A percentile compares a stretch with the other conserved stretches of the same genome.
Evolutionary conservation across 2,329 filamentous ascomycete species (phyloP).

Genomic region (Orbilia blumenaviensis): DNA sequence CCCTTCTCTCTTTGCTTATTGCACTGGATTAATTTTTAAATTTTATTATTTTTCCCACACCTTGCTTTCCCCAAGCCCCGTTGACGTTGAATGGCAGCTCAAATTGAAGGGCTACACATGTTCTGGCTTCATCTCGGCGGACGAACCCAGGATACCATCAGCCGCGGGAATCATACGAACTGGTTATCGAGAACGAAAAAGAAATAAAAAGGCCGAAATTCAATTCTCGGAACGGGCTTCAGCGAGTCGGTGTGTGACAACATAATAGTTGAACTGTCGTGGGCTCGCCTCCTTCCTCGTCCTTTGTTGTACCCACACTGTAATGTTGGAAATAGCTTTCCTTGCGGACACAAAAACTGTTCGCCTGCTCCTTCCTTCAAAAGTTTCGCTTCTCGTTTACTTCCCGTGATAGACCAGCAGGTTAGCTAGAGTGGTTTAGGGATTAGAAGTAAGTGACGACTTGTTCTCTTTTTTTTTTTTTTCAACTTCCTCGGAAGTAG

Average conservation of each 20-base stretch:
- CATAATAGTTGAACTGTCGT: slow-evolving; percentile 24
- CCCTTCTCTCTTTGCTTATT: slow-evolving; percentile 39
- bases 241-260: slow-evolving; percentile 50
- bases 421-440: slow-evolving; percentile 22
- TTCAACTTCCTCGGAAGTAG: slow-evolving; percentile 25
- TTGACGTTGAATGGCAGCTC: slow-evolving; percentile 25
- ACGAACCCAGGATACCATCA: slow-evolving; percentile 30
- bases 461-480: slow-evolving; percentile 44
- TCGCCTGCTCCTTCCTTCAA: slow-evolving; percentile 49
- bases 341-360: slow-evolving; percentile 43
- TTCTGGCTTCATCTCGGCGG: slow-evolving; percentile 29
- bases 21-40: slow-evolving; percentile 25
- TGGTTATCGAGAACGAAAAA: slow-evolving; percentile 41
- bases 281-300: slow-evolving; percentile 34
- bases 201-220: slow-evolving; percentile 37
- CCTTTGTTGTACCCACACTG: slow-evolving; percentile 33
- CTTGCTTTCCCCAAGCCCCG: slow-evolving; percentile 20
- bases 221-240: slow-evolving; percentile 27
- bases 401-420: slow-evolving; percentile 39
- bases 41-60: slow-evolving; percentile 38
- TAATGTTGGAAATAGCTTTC: slow-evolving; percentile 43
- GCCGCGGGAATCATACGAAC: slow-evolving; percentile 39
- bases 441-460: slow-evolving; percentile 15
- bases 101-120: slow-evolving; percentile 53
- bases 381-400: slow-evolving; percentile 29